phyloP scores from a whole-genome alignment of 2,329 filamentous ascomycete genomes.

The Ceratocystis destructans region DNA sequence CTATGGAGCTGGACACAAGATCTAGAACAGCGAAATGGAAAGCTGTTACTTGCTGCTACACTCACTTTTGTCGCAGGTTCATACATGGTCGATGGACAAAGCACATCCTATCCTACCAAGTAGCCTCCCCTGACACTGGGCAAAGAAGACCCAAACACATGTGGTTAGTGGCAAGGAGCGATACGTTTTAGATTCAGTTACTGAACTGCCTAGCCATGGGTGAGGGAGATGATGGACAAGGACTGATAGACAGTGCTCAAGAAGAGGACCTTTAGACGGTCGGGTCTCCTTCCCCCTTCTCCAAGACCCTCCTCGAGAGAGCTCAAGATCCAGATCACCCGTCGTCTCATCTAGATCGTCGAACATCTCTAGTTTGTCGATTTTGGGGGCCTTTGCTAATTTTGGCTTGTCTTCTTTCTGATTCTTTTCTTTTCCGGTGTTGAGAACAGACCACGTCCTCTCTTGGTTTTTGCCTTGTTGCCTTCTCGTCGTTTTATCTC shows the following conservation, averaged over 20 bases:
- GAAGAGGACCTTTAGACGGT: neutral
- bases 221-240: neutral
- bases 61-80: neutral
- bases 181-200: neutral
- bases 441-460: neutral
- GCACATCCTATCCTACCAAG: neutral
- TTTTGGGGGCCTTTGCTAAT: conserved; percentile 3
- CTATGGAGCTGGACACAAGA: no score
- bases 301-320: neutral
- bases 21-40: no score
- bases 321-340: neutral
- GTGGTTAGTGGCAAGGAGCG: neutral
- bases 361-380: neutral
- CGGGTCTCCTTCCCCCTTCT: no score
- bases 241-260: neutral
- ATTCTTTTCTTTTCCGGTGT: neutral
- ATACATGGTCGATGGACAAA: neutral
- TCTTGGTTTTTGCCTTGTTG: neutral
- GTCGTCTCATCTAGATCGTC: conserved; percentile 7
- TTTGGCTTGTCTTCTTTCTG: neutral
- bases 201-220: neutral
- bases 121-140: neutral
- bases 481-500: neutral
- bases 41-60: neutral
- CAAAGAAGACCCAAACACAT: neutral